Evolutionary conservation across 495 filamentous ascomycete species (phyloP), one percentile per base, ranked within the genome.

Genomic region (Aspergillus saccharolyticus): DNA sequence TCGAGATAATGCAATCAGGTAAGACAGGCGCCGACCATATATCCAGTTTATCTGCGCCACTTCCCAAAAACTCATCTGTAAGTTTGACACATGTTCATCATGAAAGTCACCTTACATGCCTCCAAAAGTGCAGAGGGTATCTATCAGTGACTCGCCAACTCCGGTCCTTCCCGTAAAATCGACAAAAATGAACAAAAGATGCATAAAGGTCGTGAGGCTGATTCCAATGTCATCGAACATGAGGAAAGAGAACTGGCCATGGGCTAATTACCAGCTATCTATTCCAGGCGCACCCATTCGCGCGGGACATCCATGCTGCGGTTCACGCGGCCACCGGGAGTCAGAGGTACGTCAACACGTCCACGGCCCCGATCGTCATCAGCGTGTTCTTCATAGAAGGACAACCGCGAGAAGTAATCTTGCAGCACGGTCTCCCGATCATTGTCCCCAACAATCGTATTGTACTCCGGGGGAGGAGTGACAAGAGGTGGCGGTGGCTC

Each of bases 391-490:
- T 78, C 81, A 52, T 84, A 82, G 65, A 81, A 83, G 0, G 83
- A 80, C 18, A 87, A 68, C 22, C 89, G 82, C 0, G 86, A 80
- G 65, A 98, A 98, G 64, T 98, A 98, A 63, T 96, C 94, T 1
- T 92, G 89, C 15, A 98, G 74, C 6, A 76, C 72, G 0, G 89
- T 85, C 55, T 89, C 87, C n/a, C 85, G 81, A 53, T 85, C 85
- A n/a, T 83, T 82, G 54, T 90, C 80, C 42, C 87, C 88, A n/a
- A 96, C 84, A 51, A 97, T 87, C 22, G 77, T 76, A 17, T 92
- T 90, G 60, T 98, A 98, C 52, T 87, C 85, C 0, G 94, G 94
- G 2, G 94, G 94, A 1, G 92, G 92, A 0, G 91, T 96, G 54
- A 89, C 71, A 33, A 94, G 67, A 2, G 86, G 87, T 46, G 89